These are phyloP conservation scores for Fusarium sp. DNA, from an alignment of 2,329 filamentous ascomycete species.

Conservation along the genomic window DNA sequence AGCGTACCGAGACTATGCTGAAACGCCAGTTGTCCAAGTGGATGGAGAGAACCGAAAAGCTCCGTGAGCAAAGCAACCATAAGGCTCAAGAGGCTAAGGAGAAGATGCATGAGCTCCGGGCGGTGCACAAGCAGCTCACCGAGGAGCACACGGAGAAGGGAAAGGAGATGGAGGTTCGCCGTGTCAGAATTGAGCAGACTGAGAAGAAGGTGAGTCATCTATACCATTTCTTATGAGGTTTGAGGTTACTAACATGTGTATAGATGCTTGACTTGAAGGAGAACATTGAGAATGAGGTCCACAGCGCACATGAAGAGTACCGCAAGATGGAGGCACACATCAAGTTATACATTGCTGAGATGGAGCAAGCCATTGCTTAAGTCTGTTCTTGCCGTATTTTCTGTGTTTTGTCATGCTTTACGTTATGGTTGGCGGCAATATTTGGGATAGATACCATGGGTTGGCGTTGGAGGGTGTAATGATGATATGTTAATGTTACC, in stretches of 20 bases:
- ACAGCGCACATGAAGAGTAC: conserved; percentile 91
- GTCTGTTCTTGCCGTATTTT: not conserved
- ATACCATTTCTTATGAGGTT: not conserved
- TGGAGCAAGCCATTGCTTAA: conserved; percentile 83
- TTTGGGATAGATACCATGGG: conserved; percentile 51
- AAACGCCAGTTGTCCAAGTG: conserved; percentile 87
- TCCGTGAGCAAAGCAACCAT: conserved; percentile 81
- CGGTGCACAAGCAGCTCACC: conserved; percentile 81
- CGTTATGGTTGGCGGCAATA: conserved; percentile 24
- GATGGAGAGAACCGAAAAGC: conserved; percentile 85
- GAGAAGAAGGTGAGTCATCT: conserved; percentile 85
- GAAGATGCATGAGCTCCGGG: conserved; percentile 90
- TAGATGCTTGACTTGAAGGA: conserved; percentile 98
- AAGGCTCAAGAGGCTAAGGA: conserved; percentile 85
- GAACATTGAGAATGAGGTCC: conserved; percentile 94
- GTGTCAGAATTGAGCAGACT: conserved; percentile 95
- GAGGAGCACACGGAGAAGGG: conserved; percentile 89
- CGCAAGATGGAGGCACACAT: conserved; percentile 98
- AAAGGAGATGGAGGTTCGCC: conserved; percentile 89
- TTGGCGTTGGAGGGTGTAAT: conserved; percentile 51
- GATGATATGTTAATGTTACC: conserved; percentile 31
- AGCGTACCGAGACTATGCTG: conserved; percentile 85
- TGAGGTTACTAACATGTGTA: conserved; percentile 37
- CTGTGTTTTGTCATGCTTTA: conserved; percentile 20
- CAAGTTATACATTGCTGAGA: conserved; percentile 97